Evolutionary conservation across 495 filamentous ascomycete genomes (phyloP), one percentile per base, ranked within the genome.

Genomic region (Lichenothelia convexa): DNA sequence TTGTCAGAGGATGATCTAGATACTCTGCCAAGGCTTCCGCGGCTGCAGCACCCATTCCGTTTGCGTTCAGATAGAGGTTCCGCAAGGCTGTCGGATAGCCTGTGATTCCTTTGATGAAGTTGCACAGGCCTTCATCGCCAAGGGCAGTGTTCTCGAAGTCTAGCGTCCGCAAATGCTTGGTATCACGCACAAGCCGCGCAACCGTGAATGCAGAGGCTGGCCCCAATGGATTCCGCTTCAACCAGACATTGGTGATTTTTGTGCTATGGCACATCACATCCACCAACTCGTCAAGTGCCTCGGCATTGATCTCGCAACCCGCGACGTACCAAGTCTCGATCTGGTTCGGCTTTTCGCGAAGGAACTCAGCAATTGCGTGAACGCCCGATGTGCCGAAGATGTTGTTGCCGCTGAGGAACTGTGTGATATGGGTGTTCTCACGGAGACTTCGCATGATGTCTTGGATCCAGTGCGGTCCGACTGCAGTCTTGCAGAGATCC

Each of bases 241-340:
- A 47, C 61, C 59, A 65, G 21, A 65, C 47, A 35, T 55, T 59
- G 12, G 53, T 58, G 24, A 61, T 50, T 2, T 46, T 36, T 3
- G 42, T 27, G 5, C 51, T 56, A 2, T 29, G 38, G 9, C 54
- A 42, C 48, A 53, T 51, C 13, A 47, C 48, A 19, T 55, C 41
- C 17, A 56, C 54, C 11, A 60, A 38, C 2, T 37, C 34, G 9
- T 45, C 33, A 37, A 64, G 54, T 20, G 37, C 42, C 1, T 23
- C 9, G 1, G 32, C 36, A 24, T 57, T 49, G 37, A 63, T 55
- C 39, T 51, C 57, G 43, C 55, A 58, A 0, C 60, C 58, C 8
- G 59, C 56, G 12, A 64, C 43, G 39, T 62, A 62, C 59, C 57
- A 62, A 11, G 60, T 62, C 30, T 61, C 54, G 30, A 62, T 58